Evolutionary conservation across 225 moss, liverwort and hornwort genomes (phyloP).

Genomic region (Climacium dendroides): DNA sequence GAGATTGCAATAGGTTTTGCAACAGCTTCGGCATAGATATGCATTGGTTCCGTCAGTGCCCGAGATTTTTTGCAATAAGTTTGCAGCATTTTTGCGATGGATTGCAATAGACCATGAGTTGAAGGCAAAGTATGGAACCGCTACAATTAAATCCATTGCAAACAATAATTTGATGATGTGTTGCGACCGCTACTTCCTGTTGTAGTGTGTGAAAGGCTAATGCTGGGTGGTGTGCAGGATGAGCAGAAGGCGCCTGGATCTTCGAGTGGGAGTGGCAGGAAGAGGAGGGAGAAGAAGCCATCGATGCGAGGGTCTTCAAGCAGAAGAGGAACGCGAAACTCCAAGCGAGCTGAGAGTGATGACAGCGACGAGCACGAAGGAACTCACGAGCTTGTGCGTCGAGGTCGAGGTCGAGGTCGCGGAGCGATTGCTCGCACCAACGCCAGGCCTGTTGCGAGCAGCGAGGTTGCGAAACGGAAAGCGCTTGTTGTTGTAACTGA

Average conservation of each 20-base stretch:
- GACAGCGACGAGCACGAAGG: constrained; percentile 8
- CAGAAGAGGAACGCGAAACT: constrained; percentile 3
- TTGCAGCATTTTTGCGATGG: neutral
- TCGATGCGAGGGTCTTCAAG: neutral
- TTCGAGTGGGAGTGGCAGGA: constrained; percentile 8
- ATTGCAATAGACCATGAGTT: neutral
- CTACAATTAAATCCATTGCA: neutral
- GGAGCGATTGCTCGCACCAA: neutral
- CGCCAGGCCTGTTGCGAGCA: neutral
- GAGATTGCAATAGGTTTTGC: neutral
- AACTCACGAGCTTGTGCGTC: constrained; percentile 1
- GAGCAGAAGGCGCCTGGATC: constrained; percentile 15
- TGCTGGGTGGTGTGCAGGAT: neutral
- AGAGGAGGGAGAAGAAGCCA: constrained; percentile 1
- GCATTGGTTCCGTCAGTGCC: neutral
- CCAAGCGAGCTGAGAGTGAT: constrained; percentile 18
- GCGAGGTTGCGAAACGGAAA: neutral
- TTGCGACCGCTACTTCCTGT: neutral
- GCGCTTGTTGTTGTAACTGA: neutral
- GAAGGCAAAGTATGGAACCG: neutral
- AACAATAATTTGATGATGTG: neutral
- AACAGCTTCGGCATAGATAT: neutral
- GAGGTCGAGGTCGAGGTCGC: neutral
- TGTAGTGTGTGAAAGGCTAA: neutral
- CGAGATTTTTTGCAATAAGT: neutral